phyloP scores from a whole-genome alignment of 1,284 basidiomycete species.

The Ceratobasidium theobromae region DNA sequence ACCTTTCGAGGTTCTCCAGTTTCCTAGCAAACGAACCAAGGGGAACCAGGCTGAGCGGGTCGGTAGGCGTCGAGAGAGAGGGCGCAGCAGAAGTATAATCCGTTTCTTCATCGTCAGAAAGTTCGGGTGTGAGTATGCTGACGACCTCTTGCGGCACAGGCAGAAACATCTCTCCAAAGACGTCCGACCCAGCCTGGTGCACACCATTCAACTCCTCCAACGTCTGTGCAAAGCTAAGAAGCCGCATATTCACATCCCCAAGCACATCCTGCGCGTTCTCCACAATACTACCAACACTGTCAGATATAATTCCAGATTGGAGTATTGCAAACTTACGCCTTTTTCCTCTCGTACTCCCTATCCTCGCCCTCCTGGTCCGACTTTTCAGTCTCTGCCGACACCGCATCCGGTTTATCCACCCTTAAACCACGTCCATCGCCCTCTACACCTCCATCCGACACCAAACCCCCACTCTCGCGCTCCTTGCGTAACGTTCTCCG shows the following conservation, averaged over 20 bases:
- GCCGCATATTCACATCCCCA: background rate
- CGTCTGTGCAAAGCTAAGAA: background rate
- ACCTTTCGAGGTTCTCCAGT: background rate
- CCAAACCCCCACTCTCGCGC: background rate
- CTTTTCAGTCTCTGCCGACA: background rate
- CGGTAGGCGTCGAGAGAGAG: too few relatives aligned
- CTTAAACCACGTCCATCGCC: background rate
- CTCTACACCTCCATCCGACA: conserved; percentile 4
- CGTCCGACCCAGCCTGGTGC: background rate
- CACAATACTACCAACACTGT: background rate
- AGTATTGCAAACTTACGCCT: conserved; percentile 2
- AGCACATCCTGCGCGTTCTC: conserved; percentile 9
- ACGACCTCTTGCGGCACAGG: conserved; percentile 1
- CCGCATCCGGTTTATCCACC: too few relatives aligned
- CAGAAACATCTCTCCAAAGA: conserved; percentile 29
- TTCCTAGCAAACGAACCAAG: background rate
- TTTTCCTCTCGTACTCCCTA: conserved; percentile 3
- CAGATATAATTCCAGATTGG: background rate
- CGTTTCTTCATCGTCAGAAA: background rate
- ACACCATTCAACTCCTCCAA: conserved; percentile 7
- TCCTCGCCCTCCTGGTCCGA: background rate
- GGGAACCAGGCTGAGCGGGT: background rate
- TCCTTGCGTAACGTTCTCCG: conserved; percentile 8
- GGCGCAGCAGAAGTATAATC: too few relatives aligned
- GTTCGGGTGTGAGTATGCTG: conserved; percentile 2